Percentiles rank a stretch among this genome's conserved stretches.
These are phyloP conservation scores for Kodamaea sagamina DNA, from an alignment of 805 yeast species.

Conservation along the genomic window DNA sequence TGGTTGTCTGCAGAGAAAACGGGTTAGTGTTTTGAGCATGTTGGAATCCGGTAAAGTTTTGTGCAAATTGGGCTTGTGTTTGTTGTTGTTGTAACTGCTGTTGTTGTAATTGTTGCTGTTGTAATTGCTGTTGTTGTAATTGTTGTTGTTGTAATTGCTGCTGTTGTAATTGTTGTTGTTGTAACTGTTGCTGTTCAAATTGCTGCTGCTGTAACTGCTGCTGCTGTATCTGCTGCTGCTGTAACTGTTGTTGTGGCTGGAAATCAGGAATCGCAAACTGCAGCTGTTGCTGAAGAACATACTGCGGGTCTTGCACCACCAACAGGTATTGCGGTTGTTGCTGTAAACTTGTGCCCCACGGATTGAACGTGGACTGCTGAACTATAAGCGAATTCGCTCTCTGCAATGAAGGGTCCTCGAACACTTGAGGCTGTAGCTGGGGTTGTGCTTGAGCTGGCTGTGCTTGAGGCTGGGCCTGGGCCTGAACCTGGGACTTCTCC, in stretches of 20 bases:
- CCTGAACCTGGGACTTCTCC: background rate
- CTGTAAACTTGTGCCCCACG: slow-evolving; percentile 34
- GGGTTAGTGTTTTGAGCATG: slow-evolving; percentile 17
- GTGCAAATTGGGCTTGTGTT: slow-evolving; percentile 13
- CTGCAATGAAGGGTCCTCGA: slow-evolving; percentile 13
- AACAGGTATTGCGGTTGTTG: slow-evolving; percentile 16
- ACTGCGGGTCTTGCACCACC: slow-evolving; percentile 12
- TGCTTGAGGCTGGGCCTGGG: slow-evolving; percentile 2
- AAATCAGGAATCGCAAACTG: slow-evolving; percentile 11
- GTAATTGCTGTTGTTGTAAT: slow-evolving; percentile 17
- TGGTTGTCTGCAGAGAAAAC: slow-evolving; percentile 12
- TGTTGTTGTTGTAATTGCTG: slow-evolving; percentile 16
- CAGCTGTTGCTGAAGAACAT: slow-evolving; percentile 11
- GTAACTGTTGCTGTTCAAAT: slow-evolving; percentile 30
- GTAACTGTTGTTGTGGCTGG: slow-evolving; percentile 24
- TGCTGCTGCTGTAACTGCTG: slow-evolving; percentile 25
- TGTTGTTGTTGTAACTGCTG: slow-evolving; percentile 16
- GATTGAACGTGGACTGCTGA: slow-evolving; percentile 42
- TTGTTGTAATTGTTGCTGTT: slow-evolving; percentile 16
- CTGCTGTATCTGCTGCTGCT: slow-evolving; percentile 16
- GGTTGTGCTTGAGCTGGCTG: slow-evolving; percentile 10
- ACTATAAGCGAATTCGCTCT: slow-evolving; percentile 33
- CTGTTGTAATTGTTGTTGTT: slow-evolving; percentile 21
- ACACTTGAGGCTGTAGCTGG: slow-evolving; percentile 8
- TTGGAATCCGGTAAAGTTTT: slow-evolving; percentile 54